Conservation (phyloP, 306 rosid species). For the Acacia confusa region DNA sequence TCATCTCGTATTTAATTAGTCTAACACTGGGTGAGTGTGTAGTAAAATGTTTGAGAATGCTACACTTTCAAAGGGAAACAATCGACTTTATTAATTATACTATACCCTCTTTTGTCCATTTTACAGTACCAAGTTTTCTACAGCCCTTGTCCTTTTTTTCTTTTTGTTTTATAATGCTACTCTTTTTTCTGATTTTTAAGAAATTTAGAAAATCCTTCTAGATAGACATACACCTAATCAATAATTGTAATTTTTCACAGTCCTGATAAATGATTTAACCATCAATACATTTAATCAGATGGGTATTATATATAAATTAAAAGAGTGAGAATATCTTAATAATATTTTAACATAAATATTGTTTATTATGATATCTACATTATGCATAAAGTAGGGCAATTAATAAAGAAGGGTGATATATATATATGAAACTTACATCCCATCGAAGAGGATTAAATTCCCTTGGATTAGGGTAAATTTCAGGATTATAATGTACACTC, state of each 20-base stretch:
- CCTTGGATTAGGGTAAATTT: constrained; percentile 58
- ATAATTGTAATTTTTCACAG: too few relatives aligned
- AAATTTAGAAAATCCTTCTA: too few relatives aligned
- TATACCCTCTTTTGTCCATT: background rate
- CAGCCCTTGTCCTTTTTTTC: background rate
- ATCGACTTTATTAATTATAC: background rate
- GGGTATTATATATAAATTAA: background rate
- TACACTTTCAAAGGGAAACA: background rate
- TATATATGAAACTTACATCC: constrained; percentile 44
- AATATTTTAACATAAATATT: too few relatives aligned
- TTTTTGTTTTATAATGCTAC: too few relatives aligned
- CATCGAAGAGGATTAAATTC: constrained; percentile 74
- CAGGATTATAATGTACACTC: constrained; percentile 63
- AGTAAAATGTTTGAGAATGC: background rate
- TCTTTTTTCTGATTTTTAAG: background rate
- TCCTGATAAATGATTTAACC: too few relatives aligned
- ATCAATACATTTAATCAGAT: too few relatives aligned
- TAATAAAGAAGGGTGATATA: background rate
- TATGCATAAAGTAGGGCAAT: too few relatives aligned
- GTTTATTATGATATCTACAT: too few relatives aligned
- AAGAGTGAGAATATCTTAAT: too few relatives aligned
- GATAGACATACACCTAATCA: too few relatives aligned
- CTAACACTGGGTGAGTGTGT: too few relatives aligned
- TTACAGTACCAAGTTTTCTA: background rate
- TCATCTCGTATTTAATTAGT: too few relatives aligned